These are phyloP conservation scores for Colletotrichum magnum DNA, from an alignment of 2,329 filamentous ascomycete genomes.

Conservation along the genomic window DNA sequence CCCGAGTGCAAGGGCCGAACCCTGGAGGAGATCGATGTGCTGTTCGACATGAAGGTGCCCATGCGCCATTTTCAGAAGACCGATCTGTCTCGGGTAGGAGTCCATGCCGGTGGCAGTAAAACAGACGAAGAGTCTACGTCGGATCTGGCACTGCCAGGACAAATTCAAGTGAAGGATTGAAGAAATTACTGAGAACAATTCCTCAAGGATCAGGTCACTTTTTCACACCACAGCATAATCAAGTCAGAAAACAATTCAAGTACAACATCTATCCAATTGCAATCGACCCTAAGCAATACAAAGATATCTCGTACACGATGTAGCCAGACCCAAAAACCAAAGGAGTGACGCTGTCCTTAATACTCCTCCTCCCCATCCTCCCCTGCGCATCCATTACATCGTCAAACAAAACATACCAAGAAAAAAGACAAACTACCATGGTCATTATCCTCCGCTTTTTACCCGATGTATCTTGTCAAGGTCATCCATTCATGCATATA, in stretches of 20 bases:
- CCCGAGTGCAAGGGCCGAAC: conserved; percentile 73
- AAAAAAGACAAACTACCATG: conserved; percentile 30
- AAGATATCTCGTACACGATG: conserved; percentile 21
- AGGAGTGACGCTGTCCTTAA: conserved; percentile 30
- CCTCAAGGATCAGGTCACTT: neutral
- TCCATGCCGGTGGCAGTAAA: neutral
- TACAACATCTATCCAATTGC: conserved; percentile 31
- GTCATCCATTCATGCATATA: conserved; percentile 22
- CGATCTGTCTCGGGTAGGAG: neutral
- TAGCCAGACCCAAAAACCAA: conserved; percentile 27
- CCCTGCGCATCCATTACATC: conserved; percentile 29
- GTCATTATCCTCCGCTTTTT: conserved; percentile 36
- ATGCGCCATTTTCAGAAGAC: conserved; percentile 8
- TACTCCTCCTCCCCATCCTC: conserved; percentile 17
- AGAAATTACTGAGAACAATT: fast-evolving
- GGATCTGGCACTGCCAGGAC: neutral
- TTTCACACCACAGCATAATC: neutral
- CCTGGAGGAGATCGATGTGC: conserved; percentile 79
- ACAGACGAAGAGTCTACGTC: neutral
- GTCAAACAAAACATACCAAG: conserved; percentile 19
- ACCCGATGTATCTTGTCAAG: conserved; percentile 10
- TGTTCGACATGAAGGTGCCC: conserved; percentile 17
- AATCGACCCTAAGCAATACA: conserved; percentile 29
- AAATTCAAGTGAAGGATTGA: neutral
- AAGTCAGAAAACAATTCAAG: conserved; percentile 3